Percentiles rank a stretch among this genome's conserved stretches.
phyloP scores from a whole-genome alignment of 257 asterid species.

The Nicotiana benthamiana region DNA sequence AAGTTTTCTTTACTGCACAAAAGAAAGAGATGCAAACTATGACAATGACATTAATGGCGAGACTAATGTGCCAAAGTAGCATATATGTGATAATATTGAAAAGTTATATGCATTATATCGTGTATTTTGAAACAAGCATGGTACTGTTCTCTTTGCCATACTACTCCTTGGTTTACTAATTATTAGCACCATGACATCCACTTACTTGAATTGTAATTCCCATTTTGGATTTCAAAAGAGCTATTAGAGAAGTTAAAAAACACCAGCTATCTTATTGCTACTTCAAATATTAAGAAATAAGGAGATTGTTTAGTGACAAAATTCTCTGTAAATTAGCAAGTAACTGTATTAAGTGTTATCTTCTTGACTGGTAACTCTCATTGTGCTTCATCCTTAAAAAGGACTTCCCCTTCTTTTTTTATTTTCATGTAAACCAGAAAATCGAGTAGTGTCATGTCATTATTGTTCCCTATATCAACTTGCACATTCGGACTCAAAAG shows the following conservation, averaged over 20 bases:
- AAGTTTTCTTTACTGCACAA: no score
- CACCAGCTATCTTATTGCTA: neutral
- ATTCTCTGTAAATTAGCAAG: neutral
- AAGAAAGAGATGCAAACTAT: no score
- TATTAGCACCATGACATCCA: neutral
- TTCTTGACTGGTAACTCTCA: slow-evolving; percentile 63
- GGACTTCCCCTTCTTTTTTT: neutral
- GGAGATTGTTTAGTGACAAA: neutral
- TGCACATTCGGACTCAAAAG: neutral
- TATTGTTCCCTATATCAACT: neutral
- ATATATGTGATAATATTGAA: no score
- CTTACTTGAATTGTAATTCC: neutral
- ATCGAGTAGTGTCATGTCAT: neutral
- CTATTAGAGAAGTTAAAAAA: neutral
- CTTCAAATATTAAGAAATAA: neutral
- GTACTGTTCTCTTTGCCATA: neutral
- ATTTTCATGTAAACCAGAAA: neutral
- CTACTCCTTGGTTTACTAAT: neutral
- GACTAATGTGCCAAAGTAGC: no score
- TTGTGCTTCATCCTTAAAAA: neutral
- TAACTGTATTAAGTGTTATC: slow-evolving; percentile 23
- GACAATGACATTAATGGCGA: no score
- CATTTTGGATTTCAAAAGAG: neutral
- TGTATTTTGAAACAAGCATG: neutral
- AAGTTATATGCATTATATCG: neutral